These are phyloP conservation scores for Lenwebbia sp. DNA, from an alignment of 345 rosid species.

Conservation along the genomic window DNA sequence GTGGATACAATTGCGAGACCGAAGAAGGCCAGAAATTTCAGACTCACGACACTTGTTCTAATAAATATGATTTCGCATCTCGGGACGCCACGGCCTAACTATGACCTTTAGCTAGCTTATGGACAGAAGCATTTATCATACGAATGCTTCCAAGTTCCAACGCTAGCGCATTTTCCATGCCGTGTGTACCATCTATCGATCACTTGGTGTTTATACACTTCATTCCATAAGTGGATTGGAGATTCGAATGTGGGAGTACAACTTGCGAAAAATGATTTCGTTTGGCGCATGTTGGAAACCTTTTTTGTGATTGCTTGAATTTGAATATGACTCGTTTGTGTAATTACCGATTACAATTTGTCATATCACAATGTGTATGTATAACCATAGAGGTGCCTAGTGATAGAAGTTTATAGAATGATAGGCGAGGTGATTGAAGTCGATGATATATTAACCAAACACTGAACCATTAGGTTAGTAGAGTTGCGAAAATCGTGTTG, in stretches of 20 bases:
- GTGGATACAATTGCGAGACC: not conserved
- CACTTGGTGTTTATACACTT: not conserved
- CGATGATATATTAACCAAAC: not conserved
- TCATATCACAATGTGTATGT: not conserved
- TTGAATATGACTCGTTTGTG: not conserved
- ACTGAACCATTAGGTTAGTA: not conserved
- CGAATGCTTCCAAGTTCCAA: not conserved
- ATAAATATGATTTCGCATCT: no score
- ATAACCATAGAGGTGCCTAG: not conserved
- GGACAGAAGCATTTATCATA: not conserved
- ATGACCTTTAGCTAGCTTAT: not conserved
- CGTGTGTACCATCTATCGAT: not conserved
- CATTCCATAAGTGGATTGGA: not conserved
- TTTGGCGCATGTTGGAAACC: not conserved
- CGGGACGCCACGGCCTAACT: not conserved
- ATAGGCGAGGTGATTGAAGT: not conserved
- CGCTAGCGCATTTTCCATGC: not conserved
- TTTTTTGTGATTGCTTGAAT: not conserved
- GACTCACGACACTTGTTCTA: no score
- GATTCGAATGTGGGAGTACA: not conserved
- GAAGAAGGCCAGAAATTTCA: not conserved
- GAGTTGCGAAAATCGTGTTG: not conserved
- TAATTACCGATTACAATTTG: not conserved
- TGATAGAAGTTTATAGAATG: not conserved
- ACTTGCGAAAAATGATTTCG: not conserved